These are phyloP conservation scores for Cryphonectria japonica DNA, from an alignment of 2,329 filamentous ascomycete species.

Conservation along the genomic window DNA sequence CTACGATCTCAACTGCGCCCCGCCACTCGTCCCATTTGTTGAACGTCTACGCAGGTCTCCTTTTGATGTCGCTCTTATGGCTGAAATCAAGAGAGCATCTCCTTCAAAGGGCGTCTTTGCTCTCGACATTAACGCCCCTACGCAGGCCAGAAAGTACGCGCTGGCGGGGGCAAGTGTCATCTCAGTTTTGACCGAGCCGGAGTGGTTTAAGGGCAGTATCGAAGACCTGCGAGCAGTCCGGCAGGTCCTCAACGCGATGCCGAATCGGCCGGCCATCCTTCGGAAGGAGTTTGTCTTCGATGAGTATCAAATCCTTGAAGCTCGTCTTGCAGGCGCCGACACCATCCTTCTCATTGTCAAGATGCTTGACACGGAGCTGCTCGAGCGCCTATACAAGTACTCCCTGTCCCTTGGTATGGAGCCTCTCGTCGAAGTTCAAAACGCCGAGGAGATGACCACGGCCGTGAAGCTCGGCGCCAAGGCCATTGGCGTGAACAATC, in stretches of 20 bases:
- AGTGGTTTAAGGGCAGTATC: conserved; percentile 99
- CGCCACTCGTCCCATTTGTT: conserved; percentile 80
- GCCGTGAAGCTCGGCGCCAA: conserved; percentile 85
- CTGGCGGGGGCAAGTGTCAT: conserved; percentile 95
- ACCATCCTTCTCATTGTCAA: conserved; percentile 96
- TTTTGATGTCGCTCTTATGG: conserved; percentile 91
- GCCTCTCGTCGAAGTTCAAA: conserved; percentile 95
- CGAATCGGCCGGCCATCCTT: conserved; percentile 87
- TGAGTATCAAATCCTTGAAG: conserved; percentile 97
- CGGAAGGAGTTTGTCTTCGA: conserved; percentile 98
- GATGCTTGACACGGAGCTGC: conserved; percentile 80
- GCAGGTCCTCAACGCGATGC: conserved; percentile 86
- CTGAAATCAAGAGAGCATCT: conserved; percentile 95
- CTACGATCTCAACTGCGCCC: conserved; percentile 82
- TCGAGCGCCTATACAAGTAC: conserved; percentile 84
- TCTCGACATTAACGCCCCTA: conserved; percentile 81
- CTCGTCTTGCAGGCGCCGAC: conserved; percentile 88
- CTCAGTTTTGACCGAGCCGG: conserved; percentile 95
- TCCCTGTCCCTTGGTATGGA: conserved; percentile 94
- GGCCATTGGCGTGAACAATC: conserved; percentile 97
- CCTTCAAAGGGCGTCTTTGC: conserved; percentile 96
- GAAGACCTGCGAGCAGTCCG: conserved; percentile 89
- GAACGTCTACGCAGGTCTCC: conserved; percentile 79
- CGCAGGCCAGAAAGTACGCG: conserved; percentile 89
- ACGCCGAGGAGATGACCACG: conserved; percentile 85